These are phyloP conservation scores for Dictyostelium firmibasis DNA, from an alignment of 78 protist genomes.

Conservation along the genomic window DNA sequence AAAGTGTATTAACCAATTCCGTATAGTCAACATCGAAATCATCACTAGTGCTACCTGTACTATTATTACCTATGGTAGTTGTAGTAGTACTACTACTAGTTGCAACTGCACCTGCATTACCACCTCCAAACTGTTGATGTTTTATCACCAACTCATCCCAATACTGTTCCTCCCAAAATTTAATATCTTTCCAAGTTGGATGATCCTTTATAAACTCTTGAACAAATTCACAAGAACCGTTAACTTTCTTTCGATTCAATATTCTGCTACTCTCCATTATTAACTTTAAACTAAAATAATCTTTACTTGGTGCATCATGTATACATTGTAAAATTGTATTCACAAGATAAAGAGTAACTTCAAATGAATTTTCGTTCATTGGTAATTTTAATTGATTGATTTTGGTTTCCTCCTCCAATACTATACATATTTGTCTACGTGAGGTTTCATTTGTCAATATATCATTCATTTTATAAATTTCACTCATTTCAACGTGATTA, in stretches of 20 bases:
- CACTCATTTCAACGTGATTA: constrained; percentile 74
- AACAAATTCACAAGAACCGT: constrained; percentile 59
- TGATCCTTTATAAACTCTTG: constrained; percentile 80
- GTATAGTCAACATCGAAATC: constrained; percentile 16
- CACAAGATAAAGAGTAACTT: constrained; percentile 41
- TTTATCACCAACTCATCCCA: constrained; percentile 72
- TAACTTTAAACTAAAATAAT: constrained; percentile 53
- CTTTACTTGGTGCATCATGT: constrained; percentile 34
- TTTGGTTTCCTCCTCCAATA: constrained; percentile 56
- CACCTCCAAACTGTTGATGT: constrained; percentile 63
- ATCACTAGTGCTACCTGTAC: neutral
- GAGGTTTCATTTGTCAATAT: constrained; percentile 28
- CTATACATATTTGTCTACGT: constrained; percentile 51
- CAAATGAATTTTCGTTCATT: constrained; percentile 75
- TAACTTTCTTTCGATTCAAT: constrained; percentile 40
- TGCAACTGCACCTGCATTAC: neutral
- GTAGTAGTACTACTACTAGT: no score
- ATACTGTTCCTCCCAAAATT: constrained; percentile 66
- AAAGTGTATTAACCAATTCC: constrained; percentile 37
- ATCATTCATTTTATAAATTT: constrained; percentile 62
- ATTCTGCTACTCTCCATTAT: constrained; percentile 65
- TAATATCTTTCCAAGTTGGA: constrained; percentile 63
- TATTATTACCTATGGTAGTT: neutral
- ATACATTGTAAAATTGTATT: constrained; percentile 49
- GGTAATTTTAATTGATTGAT: constrained; percentile 65